Evolutionary conservation across 345 rosid genomes (phyloP), one percentile per base, ranked within the genome.

Genomic region (Eucalyptus regnans): DNA sequence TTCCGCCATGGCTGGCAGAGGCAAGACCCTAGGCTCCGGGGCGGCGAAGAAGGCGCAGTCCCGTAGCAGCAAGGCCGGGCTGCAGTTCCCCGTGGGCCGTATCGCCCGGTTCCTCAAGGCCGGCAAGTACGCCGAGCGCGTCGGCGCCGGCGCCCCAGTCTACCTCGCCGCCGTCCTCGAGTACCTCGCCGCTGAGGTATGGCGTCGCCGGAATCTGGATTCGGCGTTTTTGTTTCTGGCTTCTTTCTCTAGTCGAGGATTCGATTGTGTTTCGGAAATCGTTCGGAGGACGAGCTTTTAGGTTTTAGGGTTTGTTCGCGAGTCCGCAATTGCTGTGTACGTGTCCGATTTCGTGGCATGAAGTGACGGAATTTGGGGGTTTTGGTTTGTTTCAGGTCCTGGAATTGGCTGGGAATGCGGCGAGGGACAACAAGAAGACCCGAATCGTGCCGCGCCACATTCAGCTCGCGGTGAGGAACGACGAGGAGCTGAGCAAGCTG

Each of bases 131-230:
- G 99, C 99, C 46, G 99, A 96, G 68, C 98, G 99, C 41, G 98
- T 97, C 7, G 99, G 99, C 12, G 99, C 99, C 62, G 99, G 98
- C 13, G 98, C 98, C 64, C 99, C 99, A 17, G 99, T 97, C 52
- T 97, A 97, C 89, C 99, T 95, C 41, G 99, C 99, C 49, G 98
- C 99, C 87, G 98, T 97, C 29, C 98, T 97, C 14, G 99, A 97
- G 66, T 97, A 97, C 86, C 96, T 97, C 4, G 99, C 99, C 31
- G 99, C 99, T 7, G 99, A 97, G 97, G 99, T 97, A 49, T 4
- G 48, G 27, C 48, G 7, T 22, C 4, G 83, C 48, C 3, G 48
- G 12, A 20, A 10, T 22, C 48, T 11, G 25, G 83, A 76, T 76
- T 37, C 83, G 48, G 48, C 29, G 4, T 46, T 48, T 64, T 64